Evolutionary conservation across 78 protist species (phyloP).

Genomic region (slime mould (Dictyostelium discoideum)): DNA sequence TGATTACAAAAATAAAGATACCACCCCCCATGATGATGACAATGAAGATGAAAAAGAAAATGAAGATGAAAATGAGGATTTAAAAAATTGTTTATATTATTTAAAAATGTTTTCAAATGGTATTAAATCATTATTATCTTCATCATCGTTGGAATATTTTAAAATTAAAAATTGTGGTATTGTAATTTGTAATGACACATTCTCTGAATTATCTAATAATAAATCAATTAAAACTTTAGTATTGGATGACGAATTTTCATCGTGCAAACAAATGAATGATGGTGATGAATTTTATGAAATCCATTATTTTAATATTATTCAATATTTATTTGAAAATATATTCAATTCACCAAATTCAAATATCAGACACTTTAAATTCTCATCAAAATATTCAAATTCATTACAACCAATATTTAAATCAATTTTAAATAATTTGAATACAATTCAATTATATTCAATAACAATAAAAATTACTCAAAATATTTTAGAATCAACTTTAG

Average conservation of each 20-base stretch:
- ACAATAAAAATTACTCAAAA: background rate
- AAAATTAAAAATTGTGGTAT: background rate
- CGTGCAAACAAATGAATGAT: too few species aligned
- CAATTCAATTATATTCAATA: background rate
- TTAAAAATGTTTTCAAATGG: background rate
- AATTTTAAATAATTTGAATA: background rate
- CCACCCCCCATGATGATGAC: too few species aligned
- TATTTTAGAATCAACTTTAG: background rate
- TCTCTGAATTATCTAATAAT: background rate
- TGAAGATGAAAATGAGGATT: background rate
- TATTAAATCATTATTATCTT: background rate
- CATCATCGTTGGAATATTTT: background rate
- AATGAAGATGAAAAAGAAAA: too few species aligned
- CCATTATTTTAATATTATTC: background rate
- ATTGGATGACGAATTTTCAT: background rate
- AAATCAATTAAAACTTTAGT: background rate
- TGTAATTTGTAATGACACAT: background rate
- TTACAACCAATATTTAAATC: background rate
- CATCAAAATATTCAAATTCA: background rate
- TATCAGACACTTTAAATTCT: background rate
- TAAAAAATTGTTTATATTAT: background rate
- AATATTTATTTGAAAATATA: background rate
- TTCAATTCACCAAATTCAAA: background rate
- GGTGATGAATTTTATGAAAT: background rate
- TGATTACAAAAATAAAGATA: too few species aligned